Evolutionary conservation across 2,329 filamentous ascomycete species (phyloP).

Genomic region (Berkeleyomyces rouxiae): DNA sequence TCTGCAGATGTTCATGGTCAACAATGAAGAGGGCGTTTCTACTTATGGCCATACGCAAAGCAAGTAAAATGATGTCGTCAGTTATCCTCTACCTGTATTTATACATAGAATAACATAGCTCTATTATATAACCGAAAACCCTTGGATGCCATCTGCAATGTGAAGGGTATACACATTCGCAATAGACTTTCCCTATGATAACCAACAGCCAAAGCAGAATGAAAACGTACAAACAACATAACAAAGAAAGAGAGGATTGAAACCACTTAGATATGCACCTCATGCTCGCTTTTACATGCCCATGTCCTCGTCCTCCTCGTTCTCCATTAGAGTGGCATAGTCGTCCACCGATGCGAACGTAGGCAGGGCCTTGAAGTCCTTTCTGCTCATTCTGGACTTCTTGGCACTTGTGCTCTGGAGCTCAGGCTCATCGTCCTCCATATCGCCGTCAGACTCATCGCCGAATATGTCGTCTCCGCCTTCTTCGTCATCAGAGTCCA

Average conservation of each 20-base stretch:
- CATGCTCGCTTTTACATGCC: slow-evolving; percentile 5
- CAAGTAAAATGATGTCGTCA: no score
- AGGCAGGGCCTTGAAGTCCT: slow-evolving; percentile 75
- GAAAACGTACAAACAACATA: neutral
- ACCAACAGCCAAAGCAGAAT: neutral
- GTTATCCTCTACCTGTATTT: no score
- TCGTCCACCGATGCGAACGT: slow-evolving; percentile 89
- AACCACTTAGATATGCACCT: neutral
- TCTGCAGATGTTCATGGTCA: no score
- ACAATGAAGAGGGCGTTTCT: no score
- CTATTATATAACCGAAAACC: neutral
- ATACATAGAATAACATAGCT: neutral
- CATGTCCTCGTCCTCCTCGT: slow-evolving; percentile 41
- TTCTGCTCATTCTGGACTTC: slow-evolving; percentile 45
- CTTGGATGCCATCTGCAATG: neutral
- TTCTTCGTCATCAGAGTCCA: slow-evolving; percentile 12
- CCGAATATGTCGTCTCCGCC: slow-evolving; percentile 24
- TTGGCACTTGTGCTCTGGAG: slow-evolving; percentile 22
- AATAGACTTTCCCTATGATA: neutral
- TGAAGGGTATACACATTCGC: slow-evolving; percentile 4
- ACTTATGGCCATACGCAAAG: no score
- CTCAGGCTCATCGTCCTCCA: slow-evolving; percentile 37
- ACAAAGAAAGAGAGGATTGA: neutral
- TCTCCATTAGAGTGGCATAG: slow-evolving; percentile 69
- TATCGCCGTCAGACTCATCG: slow-evolving; percentile 29